These are phyloP conservation scores for Mucor velutinosus DNA, from an alignment of 371 early-diverging fungal genomes.

Conservation along the genomic window DNA sequence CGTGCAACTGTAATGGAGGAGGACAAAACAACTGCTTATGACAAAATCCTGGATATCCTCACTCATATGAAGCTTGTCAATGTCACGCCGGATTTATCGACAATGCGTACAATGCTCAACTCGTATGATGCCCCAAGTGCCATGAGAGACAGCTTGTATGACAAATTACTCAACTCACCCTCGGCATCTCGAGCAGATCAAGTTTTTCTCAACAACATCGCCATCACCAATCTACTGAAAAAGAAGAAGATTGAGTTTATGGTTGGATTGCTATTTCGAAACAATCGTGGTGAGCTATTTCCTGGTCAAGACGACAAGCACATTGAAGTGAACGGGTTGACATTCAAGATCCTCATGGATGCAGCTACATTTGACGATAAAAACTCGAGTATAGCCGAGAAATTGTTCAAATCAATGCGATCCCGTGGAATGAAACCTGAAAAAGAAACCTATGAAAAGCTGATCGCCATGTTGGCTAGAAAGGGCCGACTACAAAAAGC, in stretches of 20 bases:
- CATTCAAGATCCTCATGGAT: conserved; percentile 38
- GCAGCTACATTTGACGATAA: conserved; percentile 11
- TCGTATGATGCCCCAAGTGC: conserved; percentile 25
- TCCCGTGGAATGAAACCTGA: conserved; percentile 29
- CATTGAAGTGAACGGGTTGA: conserved; percentile 30
- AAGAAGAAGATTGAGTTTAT: conserved; percentile 3
- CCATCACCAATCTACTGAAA: conserved; percentile 22
- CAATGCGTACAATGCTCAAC: conserved; percentile 32
- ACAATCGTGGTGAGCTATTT: conserved; percentile 28
- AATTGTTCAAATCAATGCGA: conserved; percentile 33
- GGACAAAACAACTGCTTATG: conserved; percentile 8
- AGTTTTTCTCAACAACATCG: conserved; percentile 43
- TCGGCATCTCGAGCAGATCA: conserved; percentile 22
- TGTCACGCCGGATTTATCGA: conserved; percentile 34
- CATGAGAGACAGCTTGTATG: conserved; percentile 24
- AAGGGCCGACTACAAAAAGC: conserved; percentile 36
- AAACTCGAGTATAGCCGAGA: conserved; percentile 13
- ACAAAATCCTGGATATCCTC: conserved; percentile 38
- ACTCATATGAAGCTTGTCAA: conserved; percentile 40
- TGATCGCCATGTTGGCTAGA: conserved; percentile 27
- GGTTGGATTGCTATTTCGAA: conserved; percentile 15
- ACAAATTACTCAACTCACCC: conserved; percentile 19
- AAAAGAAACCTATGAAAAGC: conserved; percentile 19
- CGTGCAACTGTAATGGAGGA: conserved; percentile 27
- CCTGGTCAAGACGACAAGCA: neutral